Base-by-base conservation (phyloP, 495 filamentous ascomycete genomes). In the Daldinia concentrica region DNA sequence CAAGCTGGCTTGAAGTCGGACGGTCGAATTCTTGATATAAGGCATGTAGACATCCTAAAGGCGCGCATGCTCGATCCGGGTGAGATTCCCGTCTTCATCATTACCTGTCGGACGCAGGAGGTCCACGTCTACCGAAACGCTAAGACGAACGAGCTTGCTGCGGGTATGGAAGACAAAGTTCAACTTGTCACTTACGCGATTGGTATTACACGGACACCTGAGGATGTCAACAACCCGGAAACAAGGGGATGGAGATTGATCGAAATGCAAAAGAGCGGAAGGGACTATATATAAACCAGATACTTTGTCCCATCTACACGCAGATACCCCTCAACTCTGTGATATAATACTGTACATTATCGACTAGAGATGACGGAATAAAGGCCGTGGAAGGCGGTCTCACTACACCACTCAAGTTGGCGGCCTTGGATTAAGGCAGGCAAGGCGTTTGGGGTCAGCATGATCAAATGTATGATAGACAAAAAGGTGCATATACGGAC, bases 151-250 rank as follows among this genome's bases (percentile, higher is more conserved):
- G 85, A 97, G 73, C 87, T 99, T 43, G 93, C 94, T 19, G 95
- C 95, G n/a, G 95, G 95, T 32, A 97, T 97, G 93, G 96, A 99
- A 79, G 95, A 99, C 81, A 94, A 92, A 81, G 95, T 99, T 32
- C 95, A 98, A 79, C 90, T 96, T 64, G 95, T 99, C 69, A 98
- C 96, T 1, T 99, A 99, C 73, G 95, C 94, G 48, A 98, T 99
- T 72, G 95, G 95, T 60, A 90, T 98, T 60, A 98, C 95, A 1
- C 85, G 95, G 61, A 89, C 97, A 39, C 87, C 95, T 24, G 95
- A 99, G 75, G 95, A 99, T 71, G 95, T 98, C 61, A 94, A 88
- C 83, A 98, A 98, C 80, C 93, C 93, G 1, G 95, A 99, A 81
- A 99, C 95, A 4, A 86, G 93, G 71, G 95, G 95, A 15, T 99